Percentiles rank a stretch among this genome's conserved stretches.
phyloP scores from a whole-genome alignment of 2,329 filamentous ascomycete genomes.

The Helminthosporium solani region DNA sequence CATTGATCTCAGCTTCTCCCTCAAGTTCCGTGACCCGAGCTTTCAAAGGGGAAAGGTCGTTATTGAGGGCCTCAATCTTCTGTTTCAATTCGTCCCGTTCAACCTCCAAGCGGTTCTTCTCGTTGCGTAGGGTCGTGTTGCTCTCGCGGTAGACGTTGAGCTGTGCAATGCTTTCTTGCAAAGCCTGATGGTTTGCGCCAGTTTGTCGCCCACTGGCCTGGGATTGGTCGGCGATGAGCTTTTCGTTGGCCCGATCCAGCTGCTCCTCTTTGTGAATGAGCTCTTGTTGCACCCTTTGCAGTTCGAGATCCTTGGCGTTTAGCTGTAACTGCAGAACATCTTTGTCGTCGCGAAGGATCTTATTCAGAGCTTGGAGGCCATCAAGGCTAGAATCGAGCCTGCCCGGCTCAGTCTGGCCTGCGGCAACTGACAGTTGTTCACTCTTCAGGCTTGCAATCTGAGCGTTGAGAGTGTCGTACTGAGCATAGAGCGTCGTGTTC shows the following conservation, averaged over 20 bases:
- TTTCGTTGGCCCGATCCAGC: constrained; percentile 83
- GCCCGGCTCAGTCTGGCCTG: constrained; percentile 53
- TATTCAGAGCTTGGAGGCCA: constrained; percentile 85
- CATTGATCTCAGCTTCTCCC: constrained; percentile 74
- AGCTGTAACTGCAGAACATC: constrained; percentile 97
- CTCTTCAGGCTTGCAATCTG: constrained; percentile 82
- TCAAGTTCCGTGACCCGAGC: constrained; percentile 78
- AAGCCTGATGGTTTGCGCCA: constrained; percentile 78
- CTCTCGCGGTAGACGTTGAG: constrained; percentile 95
- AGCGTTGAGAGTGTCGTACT: constrained; percentile 77
- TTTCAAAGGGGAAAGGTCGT: constrained; percentile 78
- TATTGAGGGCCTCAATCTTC: constrained; percentile 72
- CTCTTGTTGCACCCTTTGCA: constrained; percentile 85
- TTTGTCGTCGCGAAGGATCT: constrained; percentile 90
- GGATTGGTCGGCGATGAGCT: constrained; percentile 82
- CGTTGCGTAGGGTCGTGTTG: constrained; percentile 84
- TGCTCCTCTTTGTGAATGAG: constrained; percentile 83
- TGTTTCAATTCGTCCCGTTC: constrained; percentile 73
- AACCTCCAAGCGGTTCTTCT: constrained; percentile 75
- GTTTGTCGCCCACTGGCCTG: constrained; percentile 72
- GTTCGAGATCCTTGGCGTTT: constrained; percentile 83
- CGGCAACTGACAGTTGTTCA: constrained; percentile 60
- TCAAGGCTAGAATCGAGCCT: constrained; percentile 63
- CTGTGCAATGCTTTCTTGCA: constrained; percentile 93
- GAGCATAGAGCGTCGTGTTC: constrained; percentile 85